These are phyloP conservation scores for Gaeumannomyces sp. DNA, from an alignment of 2,329 filamentous ascomycete genomes.

Conservation along the genomic window DNA sequence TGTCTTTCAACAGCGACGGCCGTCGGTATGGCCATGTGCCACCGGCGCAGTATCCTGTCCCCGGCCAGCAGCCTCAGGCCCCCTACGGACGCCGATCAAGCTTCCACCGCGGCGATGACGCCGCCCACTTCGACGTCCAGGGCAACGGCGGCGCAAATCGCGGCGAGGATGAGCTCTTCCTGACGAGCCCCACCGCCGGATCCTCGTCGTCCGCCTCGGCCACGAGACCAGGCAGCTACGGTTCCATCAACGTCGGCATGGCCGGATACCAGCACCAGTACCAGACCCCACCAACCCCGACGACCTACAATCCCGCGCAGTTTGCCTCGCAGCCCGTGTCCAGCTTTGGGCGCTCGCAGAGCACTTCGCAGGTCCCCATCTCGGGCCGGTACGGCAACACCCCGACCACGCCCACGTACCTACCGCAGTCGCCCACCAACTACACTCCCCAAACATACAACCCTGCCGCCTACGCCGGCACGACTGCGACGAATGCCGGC, in stretches of 20 bases:
- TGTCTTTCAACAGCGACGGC: conserved; percentile 58
- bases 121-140: conserved; percentile 41
- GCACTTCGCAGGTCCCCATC: conserved; percentile 41
- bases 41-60: conserved; percentile 56
- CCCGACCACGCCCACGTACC: conserved; percentile 30
- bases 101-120: conserved; percentile 73
- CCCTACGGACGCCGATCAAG: conserved; percentile 52
- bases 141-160: conserved; percentile 15
- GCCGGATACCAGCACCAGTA: conserved; percentile 48
- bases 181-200: conserved; percentile 40
- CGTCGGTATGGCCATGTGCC: conserved; percentile 61
- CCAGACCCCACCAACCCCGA: conserved; percentile 39
- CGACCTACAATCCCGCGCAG: conserved; percentile 58
- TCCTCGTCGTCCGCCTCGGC: conserved; percentile 17
- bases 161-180: conserved; percentile 57
- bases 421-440: conserved; percentile 31
- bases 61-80: conserved; percentile 33
- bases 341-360: conserved; percentile 49
- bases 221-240: conserved; percentile 28
- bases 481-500: conserved; percentile 21
- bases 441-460: conserved; percentile 52
- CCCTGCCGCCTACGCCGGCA: conserved; percentile 51
- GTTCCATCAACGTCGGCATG: conserved; percentile 36
- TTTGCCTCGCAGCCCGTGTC: conserved; percentile 33
- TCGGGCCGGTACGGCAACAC: conserved; percentile 29